Percentiles rank a stretch among this genome's conserved stretches.
Evolutionary conservation across 2,329 filamentous ascomycete species (phyloP).

Genomic region (Fusarium falciforme): DNA sequence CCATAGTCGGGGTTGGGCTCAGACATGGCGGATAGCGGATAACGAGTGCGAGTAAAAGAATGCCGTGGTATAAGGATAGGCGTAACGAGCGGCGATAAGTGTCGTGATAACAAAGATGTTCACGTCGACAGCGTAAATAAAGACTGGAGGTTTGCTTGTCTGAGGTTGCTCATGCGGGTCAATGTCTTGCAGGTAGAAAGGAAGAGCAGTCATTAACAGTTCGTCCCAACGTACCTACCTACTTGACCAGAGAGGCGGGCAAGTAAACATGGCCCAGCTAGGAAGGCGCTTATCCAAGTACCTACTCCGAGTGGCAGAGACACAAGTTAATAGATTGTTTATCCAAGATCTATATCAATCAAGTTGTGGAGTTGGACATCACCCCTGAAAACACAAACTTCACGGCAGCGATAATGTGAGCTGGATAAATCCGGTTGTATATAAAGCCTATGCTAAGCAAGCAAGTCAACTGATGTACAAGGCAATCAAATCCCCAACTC

Average conservation of each 20-base stretch:
- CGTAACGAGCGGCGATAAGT: not conserved
- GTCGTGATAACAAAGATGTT: not conserved
- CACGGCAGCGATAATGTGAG: not conserved
- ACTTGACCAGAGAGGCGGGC: not conserved
- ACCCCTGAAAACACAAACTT: not conserved
- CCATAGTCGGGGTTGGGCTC: not conserved
- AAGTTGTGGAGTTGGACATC: not conserved
- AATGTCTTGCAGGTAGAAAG: not conserved
- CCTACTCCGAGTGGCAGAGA: not conserved
- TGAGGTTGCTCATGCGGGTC: not conserved
- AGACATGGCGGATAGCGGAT: not conserved
- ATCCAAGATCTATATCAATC: not conserved
- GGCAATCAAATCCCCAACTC: constrained; percentile 30
- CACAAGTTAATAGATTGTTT: not conserved
- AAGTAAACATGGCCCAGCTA: not conserved
- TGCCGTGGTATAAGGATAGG: not conserved
- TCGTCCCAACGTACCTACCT: not conserved
- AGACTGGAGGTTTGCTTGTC: not conserved
- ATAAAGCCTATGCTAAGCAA: constrained; percentile 12
- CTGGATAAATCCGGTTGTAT: not conserved
- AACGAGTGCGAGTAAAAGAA: not conserved
- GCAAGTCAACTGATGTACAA: constrained; percentile 32
- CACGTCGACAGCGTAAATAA: not conserved
- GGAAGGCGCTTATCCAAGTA: not conserved
- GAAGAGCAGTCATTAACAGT: not conserved